Percentiles rank a stretch among this genome's conserved stretches.
Conservation (phyloP, 768 basidiomycete species). For the Tricholoma terreum region DNA sequence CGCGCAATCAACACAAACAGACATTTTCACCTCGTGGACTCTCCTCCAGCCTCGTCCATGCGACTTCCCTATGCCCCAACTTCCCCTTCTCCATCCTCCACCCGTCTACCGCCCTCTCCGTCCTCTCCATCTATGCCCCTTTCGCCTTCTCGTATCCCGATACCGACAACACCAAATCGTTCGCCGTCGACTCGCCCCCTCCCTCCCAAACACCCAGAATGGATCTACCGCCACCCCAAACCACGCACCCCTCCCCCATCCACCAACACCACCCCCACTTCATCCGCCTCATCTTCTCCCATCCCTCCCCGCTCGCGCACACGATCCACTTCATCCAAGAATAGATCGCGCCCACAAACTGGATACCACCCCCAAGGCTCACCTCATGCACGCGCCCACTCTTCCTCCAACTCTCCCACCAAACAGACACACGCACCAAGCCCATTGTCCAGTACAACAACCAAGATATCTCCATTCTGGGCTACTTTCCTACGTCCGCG, state of each 20-base stretch:
- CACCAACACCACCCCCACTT: slow-evolving; percentile 9
- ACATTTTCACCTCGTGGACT: slow-evolving; percentile 13
- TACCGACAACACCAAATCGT: slow-evolving; percentile 10
- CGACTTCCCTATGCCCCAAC: neutral
- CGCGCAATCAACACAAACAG: slow-evolving; percentile 11
- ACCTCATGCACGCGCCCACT: slow-evolving; percentile 18
- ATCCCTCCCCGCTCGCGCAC: slow-evolving; percentile 16
- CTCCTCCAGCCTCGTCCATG: slow-evolving; percentile 1
- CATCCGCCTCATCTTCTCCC: slow-evolving; percentile 15
- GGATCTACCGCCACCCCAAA: slow-evolving; percentile 22
- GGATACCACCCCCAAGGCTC: slow-evolving; percentile 22
- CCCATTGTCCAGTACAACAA: neutral
- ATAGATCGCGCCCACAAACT: slow-evolving; percentile 24
- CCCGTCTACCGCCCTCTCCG: neutral
- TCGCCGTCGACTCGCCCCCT: slow-evolving; percentile 10
- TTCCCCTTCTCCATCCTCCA: slow-evolving; percentile 1
- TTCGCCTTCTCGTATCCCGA: slow-evolving; percentile 1
- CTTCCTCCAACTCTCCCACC: slow-evolving; percentile 24
- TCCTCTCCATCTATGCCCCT: neutral
- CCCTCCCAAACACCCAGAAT: slow-evolving; percentile 15
- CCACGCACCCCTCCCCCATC: slow-evolving; percentile 13
- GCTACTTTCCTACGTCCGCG: slow-evolving; percentile 34
- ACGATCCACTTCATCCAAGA: slow-evolving; percentile 17
- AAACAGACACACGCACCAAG: neutral
- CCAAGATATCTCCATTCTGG: slow-evolving; percentile 33